Conservation (phyloP, 176 grass and related monocot species). For the Paspalum vaginatum region DNA sequence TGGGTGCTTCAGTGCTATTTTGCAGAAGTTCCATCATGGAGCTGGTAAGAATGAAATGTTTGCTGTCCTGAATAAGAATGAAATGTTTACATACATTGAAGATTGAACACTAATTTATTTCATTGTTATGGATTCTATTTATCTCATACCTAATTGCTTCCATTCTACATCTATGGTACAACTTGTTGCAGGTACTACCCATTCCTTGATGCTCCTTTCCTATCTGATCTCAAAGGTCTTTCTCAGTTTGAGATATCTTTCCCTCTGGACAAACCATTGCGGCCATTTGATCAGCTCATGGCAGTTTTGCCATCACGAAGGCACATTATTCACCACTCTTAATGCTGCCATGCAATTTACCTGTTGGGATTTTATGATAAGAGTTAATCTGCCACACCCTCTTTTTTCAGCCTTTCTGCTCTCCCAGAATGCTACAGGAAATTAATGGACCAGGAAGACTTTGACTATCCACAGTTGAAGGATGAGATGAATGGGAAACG, state of each 20-base stretch:
- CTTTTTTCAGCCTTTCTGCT: conserved; percentile 27
- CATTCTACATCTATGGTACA: no score
- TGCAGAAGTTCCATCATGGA: conserved; percentile 37
- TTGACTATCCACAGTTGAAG: no score
- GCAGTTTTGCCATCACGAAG: conserved; percentile 42
- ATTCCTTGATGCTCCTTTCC: conserved; percentile 53
- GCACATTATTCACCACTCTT: neutral
- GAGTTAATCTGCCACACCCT: neutral
- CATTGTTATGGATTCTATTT: neutral
- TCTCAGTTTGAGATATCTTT: conserved; percentile 43
- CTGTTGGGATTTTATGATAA: neutral
- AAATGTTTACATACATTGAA: neutral
- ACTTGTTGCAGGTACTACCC: conserved; percentile 55
- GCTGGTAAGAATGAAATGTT: no score
- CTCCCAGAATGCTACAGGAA: conserved; percentile 43
- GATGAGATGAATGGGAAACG: conserved; percentile 43
- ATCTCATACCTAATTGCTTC: neutral
- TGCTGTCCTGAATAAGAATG: no score
- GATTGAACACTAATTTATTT: conserved; percentile 6
- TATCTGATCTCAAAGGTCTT: conserved; percentile 54
- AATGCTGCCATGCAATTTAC: no score
- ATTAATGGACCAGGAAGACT: conserved; percentile 28
- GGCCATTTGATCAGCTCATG: conserved; percentile 41
- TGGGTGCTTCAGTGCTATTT: conserved; percentile 67
- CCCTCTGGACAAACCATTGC: conserved; percentile 39